Conservation (phyloP, 2,329 filamentous ascomycete genomes). For the Diatrype stigma region DNA sequence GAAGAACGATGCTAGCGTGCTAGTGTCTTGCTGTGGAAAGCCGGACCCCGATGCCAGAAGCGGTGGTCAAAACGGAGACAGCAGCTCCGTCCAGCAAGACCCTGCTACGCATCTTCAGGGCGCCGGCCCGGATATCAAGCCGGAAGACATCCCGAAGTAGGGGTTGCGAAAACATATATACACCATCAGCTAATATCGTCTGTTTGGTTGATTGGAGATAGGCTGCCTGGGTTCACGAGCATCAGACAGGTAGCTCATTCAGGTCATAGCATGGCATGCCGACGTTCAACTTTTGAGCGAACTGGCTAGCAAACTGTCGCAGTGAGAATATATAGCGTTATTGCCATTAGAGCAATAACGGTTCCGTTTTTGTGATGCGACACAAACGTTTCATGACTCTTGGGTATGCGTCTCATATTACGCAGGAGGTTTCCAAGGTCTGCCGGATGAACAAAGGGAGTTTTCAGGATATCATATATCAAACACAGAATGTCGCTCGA, state of each 20-base stretch:
- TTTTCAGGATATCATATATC: too few species aligned
- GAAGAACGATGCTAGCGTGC: constrained; percentile 36
- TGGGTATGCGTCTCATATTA: too few species aligned
- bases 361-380: too few species aligned
- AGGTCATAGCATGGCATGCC: too few species aligned
- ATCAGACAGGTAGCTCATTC: too few species aligned
- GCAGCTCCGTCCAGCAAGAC: constrained; percentile 24
- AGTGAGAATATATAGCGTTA: too few species aligned
- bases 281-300: too few species aligned
- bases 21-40: constrained; percentile 29
- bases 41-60: constrained; percentile 4
- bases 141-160: constrained; percentile 14
- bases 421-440: too few species aligned
- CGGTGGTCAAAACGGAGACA: constrained; percentile 1
- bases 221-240: constrained; percentile 12
- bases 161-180: not conserved
- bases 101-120: constrained; percentile 31
- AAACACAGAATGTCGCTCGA: too few species aligned
- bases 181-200: constrained; percentile 10
- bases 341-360: too few species aligned
- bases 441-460: too few species aligned
- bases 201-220: not conserved
- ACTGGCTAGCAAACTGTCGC: too few species aligned
- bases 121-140: constrained; percentile 19
- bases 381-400: constrained; percentile 9